Percentiles rank a stretch among this genome's conserved stretches.
Evolutionary conservation across 2,329 filamentous ascomycete genomes (phyloP).

Genomic region (Ascochyta clinopodiicola): DNA sequence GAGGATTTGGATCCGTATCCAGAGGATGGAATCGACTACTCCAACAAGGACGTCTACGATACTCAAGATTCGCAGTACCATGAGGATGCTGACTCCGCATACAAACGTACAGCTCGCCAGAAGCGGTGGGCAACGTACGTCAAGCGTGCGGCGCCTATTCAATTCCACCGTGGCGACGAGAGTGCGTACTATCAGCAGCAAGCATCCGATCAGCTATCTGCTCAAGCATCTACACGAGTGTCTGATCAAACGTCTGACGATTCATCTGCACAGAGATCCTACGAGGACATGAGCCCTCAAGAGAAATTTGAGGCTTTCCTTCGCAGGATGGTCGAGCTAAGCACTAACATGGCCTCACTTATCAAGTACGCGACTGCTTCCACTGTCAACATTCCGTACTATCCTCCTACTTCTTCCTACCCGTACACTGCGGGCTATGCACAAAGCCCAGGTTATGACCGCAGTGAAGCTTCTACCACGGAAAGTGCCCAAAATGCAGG

Average conservation of each 20-base stretch:
- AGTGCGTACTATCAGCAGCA: constrained; percentile 5
- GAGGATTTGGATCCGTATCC: constrained; percentile 8
- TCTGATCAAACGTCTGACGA: not conserved
- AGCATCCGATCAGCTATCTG: not conserved
- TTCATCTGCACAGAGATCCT: not conserved
- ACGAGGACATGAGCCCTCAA: not conserved
- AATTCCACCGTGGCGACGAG: constrained; percentile 1
- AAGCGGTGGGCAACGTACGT: constrained; percentile 16
- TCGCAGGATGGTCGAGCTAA: constrained; percentile 11
- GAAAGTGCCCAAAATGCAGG: not conserved
- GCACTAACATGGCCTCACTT: constrained; percentile 11
- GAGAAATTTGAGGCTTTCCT: constrained; percentile 14
- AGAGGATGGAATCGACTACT: constrained; percentile 5
- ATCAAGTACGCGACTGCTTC: constrained; percentile 15
- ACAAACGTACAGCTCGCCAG: constrained; percentile 10
- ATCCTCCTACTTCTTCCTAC: constrained; percentile 4
- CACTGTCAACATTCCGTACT: constrained; percentile 3
- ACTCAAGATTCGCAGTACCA: constrained; percentile 5
- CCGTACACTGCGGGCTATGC: not conserved
- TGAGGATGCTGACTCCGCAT: not conserved
- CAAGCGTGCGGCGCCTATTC: not conserved
- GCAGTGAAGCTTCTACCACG: not conserved
- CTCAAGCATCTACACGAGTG: not conserved
- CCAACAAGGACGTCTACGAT: constrained; percentile 4
- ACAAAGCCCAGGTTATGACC: not conserved